Evolutionary conservation across 2,329 filamentous ascomycete species (phyloP), one percentile per base, ranked within the genome.

Genomic region (Phoma sp.): DNA sequence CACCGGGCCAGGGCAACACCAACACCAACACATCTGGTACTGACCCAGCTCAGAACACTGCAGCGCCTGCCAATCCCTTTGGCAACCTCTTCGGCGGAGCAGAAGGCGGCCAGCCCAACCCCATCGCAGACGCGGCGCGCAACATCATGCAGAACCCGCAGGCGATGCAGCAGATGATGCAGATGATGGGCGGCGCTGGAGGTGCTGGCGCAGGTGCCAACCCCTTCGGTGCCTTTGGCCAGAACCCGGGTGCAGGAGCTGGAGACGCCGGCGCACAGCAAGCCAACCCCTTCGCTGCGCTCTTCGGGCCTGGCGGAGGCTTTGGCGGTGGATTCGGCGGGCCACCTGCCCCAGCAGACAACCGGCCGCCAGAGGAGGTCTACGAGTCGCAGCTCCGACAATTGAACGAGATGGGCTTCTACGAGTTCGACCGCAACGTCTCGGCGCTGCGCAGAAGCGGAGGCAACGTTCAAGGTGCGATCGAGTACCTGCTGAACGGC

Each of bases 381-480:
- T 99, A 96, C 67, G 92, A 90, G 3, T 87, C 91, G 26, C 93
- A 99, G 77, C 81, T 99, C 42, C 83, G 92, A 56, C 92, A 98
- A 77, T 79, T 99, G 59, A 99, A 99, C 74, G 95, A 98, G 62
- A 99, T 99, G 95, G 95, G 95, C 3, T 99, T 99, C 78, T 96
- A 87, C 73, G 93, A 99, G 71, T 99, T 98, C 70, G 93, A 99
- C 46, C 81, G 90, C 64, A 99, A 99, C 66, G 86, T 99, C 26
- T 87, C 90, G 50, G 95, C 95, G 5, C 78, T 99, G 68, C 84
- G 93, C 74, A 85, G 93, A 67, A 91, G 91, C 56, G 95, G 95
- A 7, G 95, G 95, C 10, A 97, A 91, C 73, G 95, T 98, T 33
- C 92, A 98, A 74, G 95, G 93, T 10, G 95, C 91, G 5, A 85